Percentiles rank a stretch among this genome's conserved stretches.
These are phyloP conservation scores for Talaromyces wortmannii DNA, from an alignment of 495 filamentous ascomycete species.

Conservation along the genomic window DNA sequence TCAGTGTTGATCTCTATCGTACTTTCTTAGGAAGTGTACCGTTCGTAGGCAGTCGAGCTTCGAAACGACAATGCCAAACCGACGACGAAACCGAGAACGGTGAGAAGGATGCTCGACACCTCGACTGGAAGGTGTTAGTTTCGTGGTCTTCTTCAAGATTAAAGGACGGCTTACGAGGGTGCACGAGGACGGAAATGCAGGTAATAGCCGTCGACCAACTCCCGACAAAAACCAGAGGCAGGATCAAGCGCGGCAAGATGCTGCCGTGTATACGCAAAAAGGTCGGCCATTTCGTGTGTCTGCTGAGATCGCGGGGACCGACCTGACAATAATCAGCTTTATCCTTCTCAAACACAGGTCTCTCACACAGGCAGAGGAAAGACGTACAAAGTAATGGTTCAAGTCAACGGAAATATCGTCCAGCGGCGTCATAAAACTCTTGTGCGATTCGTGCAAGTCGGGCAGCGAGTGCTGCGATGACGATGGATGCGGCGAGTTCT, in stretches of 20 bases:
- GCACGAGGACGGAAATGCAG: constrained; percentile 45
- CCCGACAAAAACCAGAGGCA: constrained; percentile 62
- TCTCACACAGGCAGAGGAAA: too few species aligned
- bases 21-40: constrained; percentile 22
- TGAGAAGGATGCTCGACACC: constrained; percentile 66
- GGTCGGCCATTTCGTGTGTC: constrained; percentile 76
- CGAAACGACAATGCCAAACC: constrained; percentile 78
- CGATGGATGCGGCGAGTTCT: constrained; percentile 12
- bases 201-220: constrained; percentile 67
- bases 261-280: constrained; percentile 77
- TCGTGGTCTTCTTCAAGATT: neutral
- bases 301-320: constrained; percentile 60
- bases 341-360: too few species aligned
- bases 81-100: constrained; percentile 85
- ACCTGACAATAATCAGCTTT: constrained; percentile 18
- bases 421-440: neutral
- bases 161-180: constrained; percentile 31
- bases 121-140: constrained; percentile 24
- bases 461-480: constrained; percentile 11
- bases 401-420: constrained; percentile 13
- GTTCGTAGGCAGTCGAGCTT: constrained; percentile 79
- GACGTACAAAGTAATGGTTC: constrained; percentile 40
- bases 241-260: constrained; percentile 72
- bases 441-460: constrained; percentile 25
- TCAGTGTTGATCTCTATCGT: constrained; percentile 2